A percentile compares a stretch with the other conserved stretches of the same genome.
phyloP scores from a whole-genome alignment of 192 early-diverging fungal species.

The Linderina pennispora region DNA sequence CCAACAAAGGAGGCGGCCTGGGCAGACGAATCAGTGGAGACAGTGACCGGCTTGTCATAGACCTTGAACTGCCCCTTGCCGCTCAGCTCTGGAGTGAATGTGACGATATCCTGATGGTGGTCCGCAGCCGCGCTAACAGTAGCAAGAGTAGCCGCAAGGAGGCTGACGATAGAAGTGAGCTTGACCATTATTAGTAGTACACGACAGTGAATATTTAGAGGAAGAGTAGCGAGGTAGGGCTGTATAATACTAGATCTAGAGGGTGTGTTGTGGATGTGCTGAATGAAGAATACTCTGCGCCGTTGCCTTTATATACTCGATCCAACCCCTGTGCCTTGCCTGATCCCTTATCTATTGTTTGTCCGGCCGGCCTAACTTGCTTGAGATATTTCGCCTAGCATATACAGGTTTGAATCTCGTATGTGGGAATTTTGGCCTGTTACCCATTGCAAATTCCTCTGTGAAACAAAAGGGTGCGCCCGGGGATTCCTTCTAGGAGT shows the following conservation, averaged over 20 bases:
- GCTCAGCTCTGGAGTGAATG: conserved; percentile 15
- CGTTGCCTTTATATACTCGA: too few relatives aligned
- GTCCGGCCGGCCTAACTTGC: too few relatives aligned
- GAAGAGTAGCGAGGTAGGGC: neutral
- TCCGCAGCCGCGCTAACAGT: neutral
- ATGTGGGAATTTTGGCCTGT: too few relatives aligned
- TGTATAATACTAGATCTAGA: too few relatives aligned
- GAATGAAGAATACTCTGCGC: too few relatives aligned
- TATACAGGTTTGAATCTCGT: too few relatives aligned
- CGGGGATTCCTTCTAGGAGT: too few relatives aligned
- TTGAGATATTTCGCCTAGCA: too few relatives aligned
- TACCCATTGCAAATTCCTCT: too few relatives aligned
- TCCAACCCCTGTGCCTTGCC: too few relatives aligned
- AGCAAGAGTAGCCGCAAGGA: neutral
- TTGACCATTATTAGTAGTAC: neutral
- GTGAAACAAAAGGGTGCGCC: too few relatives aligned
- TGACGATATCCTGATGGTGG: neutral
- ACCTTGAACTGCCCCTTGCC: conserved; percentile 6
- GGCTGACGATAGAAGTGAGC: neutral
- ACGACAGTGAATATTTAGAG: neutral
- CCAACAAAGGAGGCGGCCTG: conserved; percentile 1
- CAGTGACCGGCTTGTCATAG: conserved; percentile 9
- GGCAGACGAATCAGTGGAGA: neutral
- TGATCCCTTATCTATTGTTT: too few relatives aligned
- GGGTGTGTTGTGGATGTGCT: conserved; percentile 2